Evolutionary conservation across 2,329 filamentous ascomycete species (phyloP), one percentile per base, ranked within the genome.

Genomic region (Emergomyces pasteurianus): DNA sequence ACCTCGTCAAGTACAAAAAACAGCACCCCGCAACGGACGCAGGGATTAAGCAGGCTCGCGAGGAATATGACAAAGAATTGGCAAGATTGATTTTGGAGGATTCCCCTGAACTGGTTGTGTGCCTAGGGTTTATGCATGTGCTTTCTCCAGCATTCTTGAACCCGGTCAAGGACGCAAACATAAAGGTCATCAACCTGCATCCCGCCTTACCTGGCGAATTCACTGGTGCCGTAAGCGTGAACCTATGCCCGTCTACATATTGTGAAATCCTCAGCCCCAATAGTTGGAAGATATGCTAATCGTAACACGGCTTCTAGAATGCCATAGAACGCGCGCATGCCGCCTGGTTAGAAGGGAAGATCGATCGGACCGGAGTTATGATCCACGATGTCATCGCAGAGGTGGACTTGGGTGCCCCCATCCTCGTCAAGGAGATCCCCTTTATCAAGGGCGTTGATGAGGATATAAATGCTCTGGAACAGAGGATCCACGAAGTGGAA

Each of bases 51-150:
- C 67, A 71, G 49, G 86, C 84, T 1, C 83, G 90, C 28, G 76
- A 80, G 54, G 79, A 79, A 59, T 95, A 94, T 73, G 90, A 95
- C 71, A 82, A 84, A 16, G 88, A 89, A 50, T 78, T 95, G 64
- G 88, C 89, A 0, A 73, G 80, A 49, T 79, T 86, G 62, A 81
- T 95, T 58, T 77, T 92, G 28, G 72, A 75, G 4, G 82, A 87
- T 64, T 74, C 74, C 61, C 90, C 90, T 0, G 83, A 92, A 60
- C 74, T 95, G 60, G 84, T 95, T 56, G 86, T 94, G 9, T 88
- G 91, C 66, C 86, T 89, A 3, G 90, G 91, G 2, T 95, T 89
- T 82, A 95, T 95, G 90, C 86, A 94, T 72, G 86, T 95, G 61
- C 82, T 95, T 56, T 86, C 85, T 0, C 78, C 79, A 2, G 76